Conservation (phyloP, 345 rosid genomes). For the Salix udensis region DNA sequence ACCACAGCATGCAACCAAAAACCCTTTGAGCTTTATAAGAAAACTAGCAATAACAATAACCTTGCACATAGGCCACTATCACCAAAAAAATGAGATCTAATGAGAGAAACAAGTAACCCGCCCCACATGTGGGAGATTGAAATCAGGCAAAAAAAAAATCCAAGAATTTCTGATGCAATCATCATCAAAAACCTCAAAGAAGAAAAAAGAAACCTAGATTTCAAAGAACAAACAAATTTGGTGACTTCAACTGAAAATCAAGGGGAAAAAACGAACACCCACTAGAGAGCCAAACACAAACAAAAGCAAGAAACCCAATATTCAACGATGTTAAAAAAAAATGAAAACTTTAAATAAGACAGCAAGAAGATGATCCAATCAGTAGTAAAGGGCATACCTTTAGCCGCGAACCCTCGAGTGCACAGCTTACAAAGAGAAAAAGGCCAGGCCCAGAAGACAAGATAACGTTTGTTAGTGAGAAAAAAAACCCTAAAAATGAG, state of each 20-base stretch:
- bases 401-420: background rate
- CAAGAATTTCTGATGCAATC: background rate
- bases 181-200: background rate
- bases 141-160: background rate
- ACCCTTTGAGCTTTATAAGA: background rate
- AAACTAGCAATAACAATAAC: background rate
- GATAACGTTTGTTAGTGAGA: background rate
- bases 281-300: background rate
- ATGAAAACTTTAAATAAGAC: background rate
- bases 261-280: background rate
- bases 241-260: background rate
- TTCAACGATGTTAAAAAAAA: background rate
- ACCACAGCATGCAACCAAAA: background rate
- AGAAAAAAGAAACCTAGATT: background rate
- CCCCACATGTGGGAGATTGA: background rate
- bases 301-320: background rate
- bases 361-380: background rate
- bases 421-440: background rate
- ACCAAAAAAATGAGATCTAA: background rate
- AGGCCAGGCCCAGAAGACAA: background rate
- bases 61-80: background rate
- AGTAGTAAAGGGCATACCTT: conserved; percentile 1
- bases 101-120: background rate
- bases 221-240: background rate
- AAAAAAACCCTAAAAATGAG: conserved; percentile 9